Evolutionary conservation across 192 early-diverging fungal genomes (phyloP).

Genomic region (Coemansia sp.): DNA sequence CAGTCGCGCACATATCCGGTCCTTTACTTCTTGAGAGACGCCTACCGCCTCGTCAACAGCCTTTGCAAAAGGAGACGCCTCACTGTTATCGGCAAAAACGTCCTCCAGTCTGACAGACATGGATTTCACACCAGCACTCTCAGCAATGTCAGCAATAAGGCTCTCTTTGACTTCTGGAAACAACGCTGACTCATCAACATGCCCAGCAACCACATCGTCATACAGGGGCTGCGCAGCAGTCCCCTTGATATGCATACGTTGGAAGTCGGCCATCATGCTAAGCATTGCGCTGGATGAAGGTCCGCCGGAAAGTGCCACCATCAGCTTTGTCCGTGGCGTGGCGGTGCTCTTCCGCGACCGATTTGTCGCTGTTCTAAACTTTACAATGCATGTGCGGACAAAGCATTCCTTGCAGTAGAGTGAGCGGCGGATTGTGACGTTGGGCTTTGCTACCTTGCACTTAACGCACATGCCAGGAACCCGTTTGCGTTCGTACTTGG

Average conservation of each 20-base stretch:
- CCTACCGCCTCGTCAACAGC: constrained; percentile 17
- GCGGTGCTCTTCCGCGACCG: constrained; percentile 51
- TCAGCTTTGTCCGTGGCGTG: constrained; percentile 55
- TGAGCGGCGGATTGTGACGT: constrained; percentile 66
- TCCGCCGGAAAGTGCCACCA: constrained; percentile 88
- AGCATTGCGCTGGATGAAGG: constrained; percentile 75
- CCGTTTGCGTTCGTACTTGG: constrained; percentile 14
- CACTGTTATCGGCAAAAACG: constrained; percentile 51
- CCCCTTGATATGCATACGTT: constrained; percentile 52
- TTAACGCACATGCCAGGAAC: constrained; percentile 64
- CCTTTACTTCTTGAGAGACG: constrained; percentile 12
- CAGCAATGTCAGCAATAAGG: constrained; percentile 46
- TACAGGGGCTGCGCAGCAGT: constrained; percentile 63
- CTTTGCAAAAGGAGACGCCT: constrained; percentile 13
- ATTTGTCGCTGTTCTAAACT: constrained; percentile 67
- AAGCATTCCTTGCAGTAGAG: constrained; percentile 87
- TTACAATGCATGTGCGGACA: constrained; percentile 62
- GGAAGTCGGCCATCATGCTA: constrained; percentile 64
- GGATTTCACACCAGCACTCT: constrained; percentile 45
- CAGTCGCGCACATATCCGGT: constrained; percentile 26
- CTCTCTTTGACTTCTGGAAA: constrained; percentile 47
- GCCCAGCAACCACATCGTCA: constrained; percentile 66
- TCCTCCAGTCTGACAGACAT: constrained; percentile 63
- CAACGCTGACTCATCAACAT: constrained; percentile 73
- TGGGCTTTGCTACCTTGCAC: constrained; percentile 70